Evolutionary conservation across 148 eudicot genomes (phyloP), one percentile per base, ranked within the genome.

Genomic region (Cornus kousa): DNA sequence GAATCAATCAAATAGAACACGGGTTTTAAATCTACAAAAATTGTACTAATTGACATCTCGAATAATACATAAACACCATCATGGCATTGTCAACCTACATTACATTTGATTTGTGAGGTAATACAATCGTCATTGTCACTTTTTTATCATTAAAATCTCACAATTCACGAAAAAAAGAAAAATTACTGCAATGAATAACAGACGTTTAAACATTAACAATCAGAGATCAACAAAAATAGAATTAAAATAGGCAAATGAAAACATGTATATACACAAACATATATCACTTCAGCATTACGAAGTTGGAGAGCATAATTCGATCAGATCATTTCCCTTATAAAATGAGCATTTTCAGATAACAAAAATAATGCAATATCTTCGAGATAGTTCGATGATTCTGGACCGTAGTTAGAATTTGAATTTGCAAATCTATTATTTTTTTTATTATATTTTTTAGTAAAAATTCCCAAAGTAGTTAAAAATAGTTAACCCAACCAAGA

Each of bases 331-430:
- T 53, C 59, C 3, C 14, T 10, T 53, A 14, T 14, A 53, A 69
- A n/a, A 22, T 19, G 40, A 68, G 69, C 75, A 16, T 57, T 43
- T 43, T 8, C 8, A 6, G 24, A 75, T 77, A 8, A 14, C 31
- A 57, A 8, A 75, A 16, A 23, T n/a, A n/a, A n/a, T 4, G 23
- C 16, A 1, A 13, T 33, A 95, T 97, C 98, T 87, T 73, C 97
- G 60, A 13, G 98, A 95, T 20, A 95, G 97, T 72, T 95, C 98
- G 80, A 95, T 95, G 81, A 95, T 89, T 79, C 97, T 79, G 46
- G 98, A 84, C 39, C 98, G 81, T 77, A n/a, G n/a, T n/a, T n/a
- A n/a, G n/a, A n/a, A n/a, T n/a, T n/a, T n/a, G n/a, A n/a, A n/a
- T n/a, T n/a, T n/a, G n/a, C n/a, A n/a, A n/a, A n/a, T n/a, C n/a